phyloP scores from a whole-genome alignment of 2,329 filamentous ascomycete species.

The Xylaria sp. region DNA sequence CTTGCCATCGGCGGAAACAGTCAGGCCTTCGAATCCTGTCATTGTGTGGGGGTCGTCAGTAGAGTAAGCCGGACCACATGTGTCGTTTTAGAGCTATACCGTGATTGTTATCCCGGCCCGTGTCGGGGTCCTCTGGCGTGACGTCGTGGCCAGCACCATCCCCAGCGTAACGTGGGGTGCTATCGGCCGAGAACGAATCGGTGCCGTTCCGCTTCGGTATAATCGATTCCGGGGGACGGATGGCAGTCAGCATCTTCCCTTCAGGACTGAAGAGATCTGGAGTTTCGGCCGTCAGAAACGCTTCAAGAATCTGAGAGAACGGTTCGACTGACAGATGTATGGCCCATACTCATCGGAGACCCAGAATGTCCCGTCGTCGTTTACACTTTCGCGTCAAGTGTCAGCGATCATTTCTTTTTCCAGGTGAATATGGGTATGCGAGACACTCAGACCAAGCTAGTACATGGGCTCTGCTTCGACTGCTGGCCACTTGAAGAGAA shows the following conservation, averaged over 20 bases:
- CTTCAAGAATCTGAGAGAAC: background rate
- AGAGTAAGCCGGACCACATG: background rate
- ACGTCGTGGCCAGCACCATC: conserved; percentile 49
- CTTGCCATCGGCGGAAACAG: conserved; percentile 65
- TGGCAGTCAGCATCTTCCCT: conserved; percentile 66
- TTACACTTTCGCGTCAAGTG: conserved; percentile 45
- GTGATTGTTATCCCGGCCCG: conserved; percentile 74
- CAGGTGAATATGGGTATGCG: background rate
- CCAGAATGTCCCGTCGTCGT: conserved; percentile 67
- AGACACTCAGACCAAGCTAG: background rate
- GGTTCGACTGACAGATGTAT: conserved; percentile 63
- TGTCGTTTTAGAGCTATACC: conserved; percentile 38
- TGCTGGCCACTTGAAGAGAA: no score
- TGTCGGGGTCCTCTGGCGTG: conserved; percentile 60
- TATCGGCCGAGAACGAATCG: conserved; percentile 67
- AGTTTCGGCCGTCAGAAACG: conserved; percentile 3
- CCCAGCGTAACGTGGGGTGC: conserved; percentile 63
- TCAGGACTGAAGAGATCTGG: conserved; percentile 53
- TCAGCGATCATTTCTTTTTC: background rate
- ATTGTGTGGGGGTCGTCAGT: background rate
- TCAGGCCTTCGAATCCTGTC: conserved; percentile 70
- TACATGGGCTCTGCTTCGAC: background rate
- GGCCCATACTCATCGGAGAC: conserved; percentile 74
- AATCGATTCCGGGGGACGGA: conserved; percentile 68
- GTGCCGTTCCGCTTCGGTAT: conserved; percentile 67